Conservation (phyloP, 306 rosid genomes). For the Cajanus cajan region DNA sequence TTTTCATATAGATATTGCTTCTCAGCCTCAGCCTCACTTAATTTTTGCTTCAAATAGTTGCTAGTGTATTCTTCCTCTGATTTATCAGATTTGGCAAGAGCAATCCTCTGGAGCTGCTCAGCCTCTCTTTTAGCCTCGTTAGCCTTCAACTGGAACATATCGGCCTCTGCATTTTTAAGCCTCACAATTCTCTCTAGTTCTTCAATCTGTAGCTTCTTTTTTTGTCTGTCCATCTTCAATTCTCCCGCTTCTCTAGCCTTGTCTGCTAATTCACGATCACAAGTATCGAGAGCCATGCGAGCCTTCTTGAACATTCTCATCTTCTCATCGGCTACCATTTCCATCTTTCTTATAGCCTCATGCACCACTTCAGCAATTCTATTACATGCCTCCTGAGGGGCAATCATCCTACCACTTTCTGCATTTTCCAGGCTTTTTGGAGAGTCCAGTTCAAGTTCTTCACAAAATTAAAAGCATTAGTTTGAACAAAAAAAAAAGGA, state of each 20-base stretch:
- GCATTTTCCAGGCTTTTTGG: conserved; percentile 78
- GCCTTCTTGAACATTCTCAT: conserved; percentile 94
- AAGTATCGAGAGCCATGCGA: conserved; percentile 78
- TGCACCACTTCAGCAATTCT: conserved; percentile 94
- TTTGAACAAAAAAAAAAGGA: conserved; percentile 7
- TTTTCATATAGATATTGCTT: conserved; percentile 94
- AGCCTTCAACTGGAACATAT: conserved; percentile 94
- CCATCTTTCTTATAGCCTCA: conserved; percentile 95
- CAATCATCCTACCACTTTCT: conserved; percentile 79
- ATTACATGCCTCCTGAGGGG: conserved; percentile 95
- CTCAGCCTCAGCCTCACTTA: conserved; percentile 96
- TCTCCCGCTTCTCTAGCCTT: conserved; percentile 86
- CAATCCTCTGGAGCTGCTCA: conserved; percentile 88
- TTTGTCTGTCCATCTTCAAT: conserved; percentile 78
- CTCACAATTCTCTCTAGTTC: conserved; percentile 95
- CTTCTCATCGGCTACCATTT: conserved; percentile 98
- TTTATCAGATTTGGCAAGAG: conserved; percentile 90
- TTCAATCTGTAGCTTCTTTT: conserved; percentile 81
- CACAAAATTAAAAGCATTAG: conserved; percentile 32
- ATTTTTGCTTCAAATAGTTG: conserved; percentile 81
- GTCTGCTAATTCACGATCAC: conserved; percentile 86
- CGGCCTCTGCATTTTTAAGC: conserved; percentile 94
- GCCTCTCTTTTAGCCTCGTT: conserved; percentile 96
- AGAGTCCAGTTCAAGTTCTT: conserved; percentile 84
- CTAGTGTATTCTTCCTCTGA: conserved; percentile 95